Evolutionary conservation across 371 early-diverging fungal genomes (phyloP).

Genomic region (Rhizopus sp.): DNA sequence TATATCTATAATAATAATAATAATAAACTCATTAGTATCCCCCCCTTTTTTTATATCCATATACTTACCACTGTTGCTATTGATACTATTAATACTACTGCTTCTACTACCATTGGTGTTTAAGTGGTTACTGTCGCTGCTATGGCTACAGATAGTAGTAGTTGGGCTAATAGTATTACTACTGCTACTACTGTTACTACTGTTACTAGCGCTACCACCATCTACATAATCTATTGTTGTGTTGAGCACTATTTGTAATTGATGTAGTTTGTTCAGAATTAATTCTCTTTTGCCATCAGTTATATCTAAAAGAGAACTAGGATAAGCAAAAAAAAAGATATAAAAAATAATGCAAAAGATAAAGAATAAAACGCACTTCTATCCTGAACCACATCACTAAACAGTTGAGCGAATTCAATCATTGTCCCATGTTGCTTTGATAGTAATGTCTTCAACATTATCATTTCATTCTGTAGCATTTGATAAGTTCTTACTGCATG

Average conservation of each 20-base stretch:
- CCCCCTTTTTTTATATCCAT: not conserved
- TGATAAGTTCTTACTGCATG: slow-evolving; percentile 20
- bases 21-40: too few relatives aligned
- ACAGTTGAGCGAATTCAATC: slow-evolving; percentile 7
- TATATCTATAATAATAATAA: too few relatives aligned
- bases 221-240: not conserved
- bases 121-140: not conserved
- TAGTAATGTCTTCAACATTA: slow-evolving; percentile 9
- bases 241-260: not conserved
- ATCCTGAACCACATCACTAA: slow-evolving; percentile 14
- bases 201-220: slow-evolving; percentile 2
- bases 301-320: not conserved
- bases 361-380: slow-evolving; percentile 4
- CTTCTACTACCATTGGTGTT: not conserved
- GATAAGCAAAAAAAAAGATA: too few relatives aligned
- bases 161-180: not conserved
- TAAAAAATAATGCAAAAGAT: not conserved
- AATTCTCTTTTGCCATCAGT: not conserved
- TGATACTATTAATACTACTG: slow-evolving; percentile 3
- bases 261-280: not conserved
- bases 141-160: not conserved
- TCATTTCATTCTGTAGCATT: slow-evolving; percentile 22
- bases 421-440: slow-evolving; percentile 23
- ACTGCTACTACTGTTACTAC: slow-evolving; percentile 1
- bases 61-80: not conserved